Base-by-base conservation (phyloP, 2,329 filamentous ascomycete genomes). In the Malbranchea zuffiana region DNA sequence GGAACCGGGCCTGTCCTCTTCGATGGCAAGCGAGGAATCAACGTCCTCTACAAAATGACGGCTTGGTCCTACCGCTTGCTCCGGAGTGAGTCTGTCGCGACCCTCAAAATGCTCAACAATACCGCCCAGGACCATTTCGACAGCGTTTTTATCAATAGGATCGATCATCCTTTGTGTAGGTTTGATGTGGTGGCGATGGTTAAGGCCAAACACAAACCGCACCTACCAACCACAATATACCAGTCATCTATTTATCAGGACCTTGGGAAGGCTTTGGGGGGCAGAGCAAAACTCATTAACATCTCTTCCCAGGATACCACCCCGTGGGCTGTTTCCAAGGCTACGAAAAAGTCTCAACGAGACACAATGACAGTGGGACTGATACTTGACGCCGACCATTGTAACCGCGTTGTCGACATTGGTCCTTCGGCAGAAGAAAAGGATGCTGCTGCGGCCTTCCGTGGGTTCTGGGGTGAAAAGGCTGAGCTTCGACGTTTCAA, bases 391-490 rank as follows among this genome's bases (percentile, higher is more conserved):
- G 69, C 82, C 1, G 67, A 72, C 24, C 81, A 84, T 48, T 78
- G 80, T 50, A 67, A 72, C 38, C 79, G 87, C 20, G 71, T 78
- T 31, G 82, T 95, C 44, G 90, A 98, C 47, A 82, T 86, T 55
- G 90, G 90, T 0, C 90, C 90, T 4, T 65, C 80, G 1, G 83
- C 85, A 2, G 87, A 96, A 53, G 74, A 90, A 43, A 86, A 88
- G 58, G 78, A 81, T 45, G 83, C 85, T 45, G 81, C 86, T 16
- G 76, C 78, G 6, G 71, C 71, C 20, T 98, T 95, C 57, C 82
- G 84, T 23, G 75, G 79, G 21, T 96, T 98, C 55, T 98, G 92
- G 90, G 90, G 88, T 5, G 80, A 88, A 6, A 93, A 90, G 56
- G 75, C 90, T 1, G 90, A 98, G 57, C 69, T 98, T 30, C 76